Percentiles rank a stretch among this genome's conserved stretches.
These are phyloP conservation scores for Drechslerella dactyloides DNA, from an alignment of 2,329 filamentous ascomycete genomes.

Conservation along the genomic window DNA sequence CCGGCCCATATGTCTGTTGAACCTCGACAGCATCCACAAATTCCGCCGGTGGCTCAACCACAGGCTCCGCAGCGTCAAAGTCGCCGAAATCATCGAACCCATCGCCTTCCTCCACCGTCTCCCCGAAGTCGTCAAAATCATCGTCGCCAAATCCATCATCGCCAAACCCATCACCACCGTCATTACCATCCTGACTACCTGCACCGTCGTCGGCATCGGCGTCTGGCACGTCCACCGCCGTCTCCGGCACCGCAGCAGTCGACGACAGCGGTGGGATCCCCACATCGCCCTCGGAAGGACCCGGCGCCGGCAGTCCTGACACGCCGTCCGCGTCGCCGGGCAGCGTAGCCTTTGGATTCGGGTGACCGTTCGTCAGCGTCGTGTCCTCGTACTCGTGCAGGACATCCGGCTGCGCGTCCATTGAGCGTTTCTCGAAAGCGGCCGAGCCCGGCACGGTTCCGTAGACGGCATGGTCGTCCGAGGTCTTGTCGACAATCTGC, in stretches of 20 bases:
- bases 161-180: slow-evolving; percentile 53
- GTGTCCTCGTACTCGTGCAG: slow-evolving; percentile 59
- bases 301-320: slow-evolving; percentile 14
- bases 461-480: slow-evolving; percentile 64
- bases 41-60: slow-evolving; percentile 53
- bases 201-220: slow-evolving; percentile 65
- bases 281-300: slow-evolving; percentile 20
- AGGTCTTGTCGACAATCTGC: slow-evolving; percentile 58
- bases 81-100: slow-evolving; percentile 67
- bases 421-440: slow-evolving; percentile 65
- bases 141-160: slow-evolving; percentile 68
- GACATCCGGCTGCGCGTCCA: slow-evolving; percentile 68
- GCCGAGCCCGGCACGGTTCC: slow-evolving; percentile 69
- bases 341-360: slow-evolving; percentile 13
- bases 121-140: slow-evolving; percentile 75
- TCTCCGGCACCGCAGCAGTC: slow-evolving; percentile 12
- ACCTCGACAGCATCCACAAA: background rate
- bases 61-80: slow-evolving; percentile 71
- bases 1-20: background rate
- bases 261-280: slow-evolving; percentile 25
- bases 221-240: slow-evolving; percentile 53
- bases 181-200: slow-evolving; percentile 63
- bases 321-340: background rate
- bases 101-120: slow-evolving; percentile 58
- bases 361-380: slow-evolving; percentile 26